Conservation (phyloP, 1,284 basidiomycete genomes). For the Mycosarcoma maydis region DNA sequence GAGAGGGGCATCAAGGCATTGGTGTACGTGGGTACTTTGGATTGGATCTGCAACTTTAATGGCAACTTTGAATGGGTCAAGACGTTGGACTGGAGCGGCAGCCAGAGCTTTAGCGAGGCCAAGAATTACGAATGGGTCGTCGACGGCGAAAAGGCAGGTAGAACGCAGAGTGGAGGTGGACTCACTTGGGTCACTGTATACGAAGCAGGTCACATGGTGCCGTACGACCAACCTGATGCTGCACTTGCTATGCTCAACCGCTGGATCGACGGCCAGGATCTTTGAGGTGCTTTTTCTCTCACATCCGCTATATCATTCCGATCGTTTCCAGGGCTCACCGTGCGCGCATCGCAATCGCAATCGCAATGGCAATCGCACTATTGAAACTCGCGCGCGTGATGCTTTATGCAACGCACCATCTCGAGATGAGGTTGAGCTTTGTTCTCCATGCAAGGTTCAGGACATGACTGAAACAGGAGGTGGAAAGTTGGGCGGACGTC, state of each 20-base stretch:
- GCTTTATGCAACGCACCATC: no score
- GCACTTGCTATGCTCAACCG: slow-evolving; percentile 59
- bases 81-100: slow-evolving; percentile 34
- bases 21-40: slow-evolving; percentile 74
- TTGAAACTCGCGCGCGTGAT: no score
- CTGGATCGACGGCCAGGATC: slow-evolving; percentile 59
- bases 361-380: no score
- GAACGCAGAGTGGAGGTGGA: slow-evolving; percentile 33
- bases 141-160: slow-evolving; percentile 43
- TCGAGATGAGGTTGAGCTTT: no score
- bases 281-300: no score
- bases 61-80: slow-evolving; percentile 50
- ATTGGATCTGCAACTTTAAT: slow-evolving; percentile 65
- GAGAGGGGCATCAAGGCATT: slow-evolving; percentile 78
- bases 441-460: no score
- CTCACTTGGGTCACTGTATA: slow-evolving; percentile 53
- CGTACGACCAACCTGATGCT: slow-evolving; percentile 52
- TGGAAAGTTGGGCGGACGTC: no score
- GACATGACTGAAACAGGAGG: no score
- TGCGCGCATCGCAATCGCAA: no score
- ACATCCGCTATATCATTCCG: no score
- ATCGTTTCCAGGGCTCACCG: no score
- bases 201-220: slow-evolving; percentile 58
- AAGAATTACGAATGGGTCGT: slow-evolving; percentile 48
- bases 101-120: slow-evolving; percentile 14